Evolutionary conservation across 202 grass and related monocot species (phyloP).

Genomic region (Saccharum hybrid): DNA sequence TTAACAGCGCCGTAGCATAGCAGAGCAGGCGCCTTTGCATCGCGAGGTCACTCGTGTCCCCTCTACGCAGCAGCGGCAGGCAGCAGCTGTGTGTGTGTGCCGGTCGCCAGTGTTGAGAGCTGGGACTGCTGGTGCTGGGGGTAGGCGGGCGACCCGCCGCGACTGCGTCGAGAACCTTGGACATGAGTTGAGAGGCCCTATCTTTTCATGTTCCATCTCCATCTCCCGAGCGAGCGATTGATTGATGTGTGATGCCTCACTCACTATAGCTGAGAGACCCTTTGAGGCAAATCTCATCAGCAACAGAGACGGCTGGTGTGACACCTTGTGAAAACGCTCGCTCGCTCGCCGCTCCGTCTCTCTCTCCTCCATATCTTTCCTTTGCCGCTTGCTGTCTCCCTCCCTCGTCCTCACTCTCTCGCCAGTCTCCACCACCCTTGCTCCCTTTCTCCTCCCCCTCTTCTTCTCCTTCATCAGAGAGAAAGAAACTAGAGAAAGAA

Average conservation of each 20-base stretch:
- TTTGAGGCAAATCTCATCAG: constrained; percentile 56
- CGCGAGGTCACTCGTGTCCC: constrained; percentile 38
- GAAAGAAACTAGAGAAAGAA: not conserved
- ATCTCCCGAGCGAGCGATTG: constrained; percentile 23
- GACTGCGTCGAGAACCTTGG: constrained; percentile 42
- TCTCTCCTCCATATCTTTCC: too few species aligned
- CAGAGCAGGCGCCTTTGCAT: constrained; percentile 2
- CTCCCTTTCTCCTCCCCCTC: not conserved
- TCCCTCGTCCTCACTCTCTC: not conserved
- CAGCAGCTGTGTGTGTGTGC: not conserved
- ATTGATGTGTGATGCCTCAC: constrained; percentile 65
- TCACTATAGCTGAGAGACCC: not conserved
- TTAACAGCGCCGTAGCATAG: too few species aligned
- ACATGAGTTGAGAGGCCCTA: constrained; percentile 62
- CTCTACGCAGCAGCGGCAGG: not conserved
- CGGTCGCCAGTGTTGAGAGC: too few species aligned
- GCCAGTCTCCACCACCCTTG: too few species aligned
- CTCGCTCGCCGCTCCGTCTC: too few species aligned
- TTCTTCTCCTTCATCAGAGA: not conserved
- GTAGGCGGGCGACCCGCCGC: not conserved
- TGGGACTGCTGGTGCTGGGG: too few species aligned
- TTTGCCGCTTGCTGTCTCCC: not conserved
- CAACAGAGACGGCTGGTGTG: constrained; percentile 53
- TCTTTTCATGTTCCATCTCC: constrained; percentile 54
- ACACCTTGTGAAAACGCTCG: constrained; percentile 40